phyloP scores from a whole-genome alignment of 192 early-diverging fungal genomes.

The Funneliformis geosporum region DNA sequence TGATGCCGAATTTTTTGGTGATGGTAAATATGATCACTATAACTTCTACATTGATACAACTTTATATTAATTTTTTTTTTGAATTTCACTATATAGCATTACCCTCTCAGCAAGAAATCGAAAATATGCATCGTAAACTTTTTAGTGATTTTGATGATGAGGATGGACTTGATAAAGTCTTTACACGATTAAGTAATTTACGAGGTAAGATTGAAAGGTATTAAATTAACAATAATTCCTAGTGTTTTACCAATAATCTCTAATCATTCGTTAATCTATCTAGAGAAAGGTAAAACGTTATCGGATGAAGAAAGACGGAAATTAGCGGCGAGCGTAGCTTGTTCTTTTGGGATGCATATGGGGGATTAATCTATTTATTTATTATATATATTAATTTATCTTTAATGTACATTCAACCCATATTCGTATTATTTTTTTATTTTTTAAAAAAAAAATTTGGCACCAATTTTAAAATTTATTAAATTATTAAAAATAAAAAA shows the following conservation, averaged over 20 bases:
- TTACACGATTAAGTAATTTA: conserved; percentile 44
- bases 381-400: neutral
- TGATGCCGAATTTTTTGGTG: conserved; percentile 25
- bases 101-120: conserved; percentile 36
- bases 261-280: neutral
- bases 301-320: conserved; percentile 57
- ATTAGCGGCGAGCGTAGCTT: conserved; percentile 56
- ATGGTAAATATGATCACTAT: neutral
- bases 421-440: neutral
- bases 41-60: too few relatives aligned
- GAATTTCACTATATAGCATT: neutral
- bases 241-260: too few relatives aligned
- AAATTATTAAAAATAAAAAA: neutral
- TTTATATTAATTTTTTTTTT: neutral
- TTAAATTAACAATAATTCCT: too few relatives aligned
- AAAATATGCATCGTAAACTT: conserved; percentile 39
- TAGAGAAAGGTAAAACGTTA: conserved; percentile 54
- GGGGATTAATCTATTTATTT: neutral
- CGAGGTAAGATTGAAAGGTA: conserved; percentile 36
- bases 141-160: conserved; percentile 44
- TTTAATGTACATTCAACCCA: neutral
- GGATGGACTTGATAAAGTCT: conserved; percentile 48
- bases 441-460: neutral
- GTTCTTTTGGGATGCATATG: conserved; percentile 55
- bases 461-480: neutral